phyloP scores from a whole-genome alignment of 2,329 filamentous ascomycete genomes.

The Lecanicillium sp. region DNA sequence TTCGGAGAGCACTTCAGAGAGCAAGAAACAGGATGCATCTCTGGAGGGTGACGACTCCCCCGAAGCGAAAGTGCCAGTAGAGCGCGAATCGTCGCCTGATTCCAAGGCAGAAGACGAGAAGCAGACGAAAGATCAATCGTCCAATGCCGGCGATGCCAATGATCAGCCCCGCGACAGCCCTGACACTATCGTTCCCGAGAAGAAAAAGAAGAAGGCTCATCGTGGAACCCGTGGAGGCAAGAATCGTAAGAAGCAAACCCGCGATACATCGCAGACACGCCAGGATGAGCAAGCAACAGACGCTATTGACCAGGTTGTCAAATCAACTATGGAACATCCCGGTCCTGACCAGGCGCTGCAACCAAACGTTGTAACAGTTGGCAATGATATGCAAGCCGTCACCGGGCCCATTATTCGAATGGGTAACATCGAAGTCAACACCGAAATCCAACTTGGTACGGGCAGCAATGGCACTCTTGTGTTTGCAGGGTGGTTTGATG shows the following conservation, averaged over 20 bases:
- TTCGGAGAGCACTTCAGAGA: neutral
- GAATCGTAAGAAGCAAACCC: slow-evolving; percentile 51
- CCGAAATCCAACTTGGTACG: slow-evolving; percentile 57
- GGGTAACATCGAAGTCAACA: slow-evolving; percentile 57
- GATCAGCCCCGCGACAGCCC: slow-evolving; percentile 4
- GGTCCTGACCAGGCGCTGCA: slow-evolving; percentile 47
- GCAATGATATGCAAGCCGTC: slow-evolving; percentile 51
- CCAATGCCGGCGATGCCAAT: slow-evolving; percentile 9
- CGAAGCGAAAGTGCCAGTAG: neutral
- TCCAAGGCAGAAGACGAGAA: neutral
- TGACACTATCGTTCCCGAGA: slow-evolving; percentile 31
- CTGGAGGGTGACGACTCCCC: too few species aligned
- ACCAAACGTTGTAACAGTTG: slow-evolving; percentile 52
- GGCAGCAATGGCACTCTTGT: slow-evolving; percentile 97
- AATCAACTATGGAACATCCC: slow-evolving; percentile 46
- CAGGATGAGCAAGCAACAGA: slow-evolving; percentile 36
- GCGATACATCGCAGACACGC: slow-evolving; percentile 42
- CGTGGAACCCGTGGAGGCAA: slow-evolving; percentile 67
- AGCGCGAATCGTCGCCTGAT: neutral
- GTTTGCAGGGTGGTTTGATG: slow-evolving; percentile 90
- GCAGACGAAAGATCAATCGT: slow-evolving; percentile 1
- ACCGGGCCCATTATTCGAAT: slow-evolving; percentile 53
- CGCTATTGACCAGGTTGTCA: slow-evolving; percentile 55
- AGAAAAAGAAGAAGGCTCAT: slow-evolving; percentile 62
- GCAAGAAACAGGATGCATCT: too few species aligned